Evolutionary conservation across 2,329 filamentous ascomycete genomes (phyloP), one percentile per base, ranked within the genome.

Genomic region (Teratosphaeria destructans): DNA sequence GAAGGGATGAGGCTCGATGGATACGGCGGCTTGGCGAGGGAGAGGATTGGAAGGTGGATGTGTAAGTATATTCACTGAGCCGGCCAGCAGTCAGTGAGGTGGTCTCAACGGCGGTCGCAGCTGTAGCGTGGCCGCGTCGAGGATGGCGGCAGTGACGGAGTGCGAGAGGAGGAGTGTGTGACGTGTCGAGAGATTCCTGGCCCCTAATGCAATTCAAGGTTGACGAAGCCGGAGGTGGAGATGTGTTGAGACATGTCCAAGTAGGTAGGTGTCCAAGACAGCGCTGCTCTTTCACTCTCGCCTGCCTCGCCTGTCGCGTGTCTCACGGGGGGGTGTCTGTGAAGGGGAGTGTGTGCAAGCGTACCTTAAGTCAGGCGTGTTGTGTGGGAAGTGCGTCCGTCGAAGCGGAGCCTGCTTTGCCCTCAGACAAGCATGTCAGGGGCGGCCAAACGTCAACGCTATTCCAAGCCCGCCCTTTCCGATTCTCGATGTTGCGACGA

Each of bases 11-110:
- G 61, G 61, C 26, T 60, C 55, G 58, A 59, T 53, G 52, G 29
- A 53, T 27, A 52, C 47, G 55, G 59, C 60, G 61, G 61, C 61
- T 63, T 63, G 64, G 64, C 62, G 63, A 14, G 19, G 16, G 43
- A n/a, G 43, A 49, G 43, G 32, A 27, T 27, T 11, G 60, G 56
- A 62, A 64, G 62, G 57, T 65, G 64, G 66, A n/a, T 23, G 37
- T 39, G n/a, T 49, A 49, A 64, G 49, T 56, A 57, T 32, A 52
- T 64, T 60, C 64, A 68, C 66, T 70, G 66, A 64, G 62, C 66
- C 64, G 66, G 63, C 66, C 66, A 67, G 67, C 66, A 68, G 67
- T 70, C 68, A 70, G 68, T 67, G 62, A 56, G 39, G 29, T 49
- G 57, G 16, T 49, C 35, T 35, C n/a, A 11, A 32, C n/a, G 32